phyloP scores from a whole-genome alignment of 306 rosid species.

The Prunus mongolica region DNA sequence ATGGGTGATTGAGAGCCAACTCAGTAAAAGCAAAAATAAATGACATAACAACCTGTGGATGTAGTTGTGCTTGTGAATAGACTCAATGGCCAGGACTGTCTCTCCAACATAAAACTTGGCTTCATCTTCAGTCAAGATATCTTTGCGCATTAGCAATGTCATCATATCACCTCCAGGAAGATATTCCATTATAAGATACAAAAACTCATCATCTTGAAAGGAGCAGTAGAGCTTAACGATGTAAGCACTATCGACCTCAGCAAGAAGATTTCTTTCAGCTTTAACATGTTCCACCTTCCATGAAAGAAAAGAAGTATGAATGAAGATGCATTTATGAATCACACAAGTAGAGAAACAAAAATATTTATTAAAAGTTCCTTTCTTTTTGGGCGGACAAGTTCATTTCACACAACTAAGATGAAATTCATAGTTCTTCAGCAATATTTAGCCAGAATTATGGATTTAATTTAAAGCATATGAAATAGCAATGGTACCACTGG shows the following conservation, averaged over 20 bases:
- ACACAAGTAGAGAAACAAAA: not conserved
- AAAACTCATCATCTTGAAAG: conserved; percentile 80
- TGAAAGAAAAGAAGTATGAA: not conserved
- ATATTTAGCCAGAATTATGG: not conserved
- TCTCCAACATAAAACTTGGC: conserved; percentile 84
- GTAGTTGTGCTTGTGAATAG: conserved; percentile 83
- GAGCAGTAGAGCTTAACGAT: conserved; percentile 87
- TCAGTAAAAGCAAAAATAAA: not conserved
- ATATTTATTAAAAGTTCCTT: not conserved
- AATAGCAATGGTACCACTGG: not conserved
- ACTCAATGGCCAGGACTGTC: conserved; percentile 86
- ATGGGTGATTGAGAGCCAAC: not conserved
- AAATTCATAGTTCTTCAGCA: not conserved
- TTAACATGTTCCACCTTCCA: conserved; percentile 87
- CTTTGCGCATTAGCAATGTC: conserved; percentile 87
- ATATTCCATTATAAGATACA: conserved; percentile 90
- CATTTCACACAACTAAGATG: not conserved
- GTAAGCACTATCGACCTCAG: conserved; percentile 85
- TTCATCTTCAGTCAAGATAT: conserved; percentile 69
- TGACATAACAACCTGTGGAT: conserved; percentile 59
- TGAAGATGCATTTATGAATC: not conserved
- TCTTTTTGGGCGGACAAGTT: not conserved
- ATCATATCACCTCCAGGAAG: conserved; percentile 96
- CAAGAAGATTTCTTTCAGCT: conserved; percentile 90
- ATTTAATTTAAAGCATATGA: too few species aligned